Evolutionary conservation across 495 filamentous ascomycete species (phyloP), one percentile per base, ranked within the genome.

Genomic region (Xylaria cubensis): DNA sequence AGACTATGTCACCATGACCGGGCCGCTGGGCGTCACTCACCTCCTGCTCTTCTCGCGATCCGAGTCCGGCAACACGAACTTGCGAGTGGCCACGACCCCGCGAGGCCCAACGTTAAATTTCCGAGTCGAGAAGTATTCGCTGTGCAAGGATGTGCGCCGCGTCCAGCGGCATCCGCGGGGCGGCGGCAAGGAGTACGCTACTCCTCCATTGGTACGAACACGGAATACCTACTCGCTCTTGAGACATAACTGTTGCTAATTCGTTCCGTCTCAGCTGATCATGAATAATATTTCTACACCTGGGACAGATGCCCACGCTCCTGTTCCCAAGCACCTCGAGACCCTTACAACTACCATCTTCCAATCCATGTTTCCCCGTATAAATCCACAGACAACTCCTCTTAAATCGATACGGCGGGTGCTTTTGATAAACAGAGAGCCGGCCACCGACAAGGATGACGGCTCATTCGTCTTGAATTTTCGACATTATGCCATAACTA

Each of bases 241-340:
- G 58, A 29, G 13, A 39, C 67, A 2, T 24, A 13, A 42, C 58
- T 0, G 8, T 64, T 61, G 66, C 77, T 76, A 78, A 75, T 67
- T 65, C 8, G 12, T 39, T 6, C 34, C 68, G 44, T 56, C 74
- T n/a, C 64, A 92, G 89, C 87, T 99, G 21, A 97, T 99, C 68
- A 98, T 99, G 96, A 99, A 99, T 83, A 97, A 97, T 79, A 97
- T 99, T 82, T 88, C 87, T 44, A 91, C 89, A 1, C 86, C 92
- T 36, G 80, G 86, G 67, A 85, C 90, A n/a, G 89, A 92, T 62
- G 86, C 90, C 21, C 90, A 87, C 29, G 82, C 87, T 32, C 81
- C 83, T 56, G 86, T 93, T 21, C 91, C 92, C 21, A 94, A 93
- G 75, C 94, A 97, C 71, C 92, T 98, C 76, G 97, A 99, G 81